These are phyloP conservation scores for Gymnopus androsaceus DNA, from an alignment of 1,284 basidiomycete species.

Conservation along the genomic window DNA sequence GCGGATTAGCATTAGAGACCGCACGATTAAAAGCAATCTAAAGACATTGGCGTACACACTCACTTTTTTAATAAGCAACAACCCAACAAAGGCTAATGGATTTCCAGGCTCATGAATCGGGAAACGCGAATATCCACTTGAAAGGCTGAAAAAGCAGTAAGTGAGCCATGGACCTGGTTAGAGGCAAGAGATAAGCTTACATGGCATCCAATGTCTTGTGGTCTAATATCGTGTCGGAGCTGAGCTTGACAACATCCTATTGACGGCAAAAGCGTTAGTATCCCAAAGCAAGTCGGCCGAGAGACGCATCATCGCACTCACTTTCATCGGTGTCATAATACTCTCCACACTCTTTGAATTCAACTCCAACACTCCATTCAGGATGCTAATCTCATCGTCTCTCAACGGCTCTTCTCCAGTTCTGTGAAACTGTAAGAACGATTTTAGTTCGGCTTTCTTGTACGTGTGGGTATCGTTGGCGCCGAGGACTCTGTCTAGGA, in stretches of 20 bases:
- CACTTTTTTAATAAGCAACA: constrained; percentile 86
- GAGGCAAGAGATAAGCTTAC: constrained; percentile 37
- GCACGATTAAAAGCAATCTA: too few species aligned
- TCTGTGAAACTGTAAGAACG: constrained; percentile 90
- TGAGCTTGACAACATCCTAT: constrained; percentile 79
- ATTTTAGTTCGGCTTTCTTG: constrained; percentile 91
- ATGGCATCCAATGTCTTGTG: constrained; percentile 77
- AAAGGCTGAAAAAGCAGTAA: constrained; percentile 41
- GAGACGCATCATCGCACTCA: constrained; percentile 28
- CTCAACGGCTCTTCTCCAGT: constrained; percentile 84
- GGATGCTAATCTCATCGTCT: constrained; percentile 86
- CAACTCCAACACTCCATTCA: constrained; percentile 86
- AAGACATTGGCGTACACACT: constrained; percentile 10
- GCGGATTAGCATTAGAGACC: background rate
- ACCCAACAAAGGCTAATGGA: constrained; percentile 79
- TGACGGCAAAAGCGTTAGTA: background rate
- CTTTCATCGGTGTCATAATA: constrained; percentile 88
- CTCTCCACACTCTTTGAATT: constrained; percentile 80
- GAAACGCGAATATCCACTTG: constrained; percentile 92
- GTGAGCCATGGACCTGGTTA: background rate
- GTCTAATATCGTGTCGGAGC: constrained; percentile 79
- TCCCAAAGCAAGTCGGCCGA: constrained; percentile 1
- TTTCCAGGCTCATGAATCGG: constrained; percentile 84
- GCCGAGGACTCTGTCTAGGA: constrained; percentile 82
- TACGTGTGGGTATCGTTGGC: constrained; percentile 74